Conservation (phyloP, 306 rosid genomes). For the Alnus glutinosa region DNA sequence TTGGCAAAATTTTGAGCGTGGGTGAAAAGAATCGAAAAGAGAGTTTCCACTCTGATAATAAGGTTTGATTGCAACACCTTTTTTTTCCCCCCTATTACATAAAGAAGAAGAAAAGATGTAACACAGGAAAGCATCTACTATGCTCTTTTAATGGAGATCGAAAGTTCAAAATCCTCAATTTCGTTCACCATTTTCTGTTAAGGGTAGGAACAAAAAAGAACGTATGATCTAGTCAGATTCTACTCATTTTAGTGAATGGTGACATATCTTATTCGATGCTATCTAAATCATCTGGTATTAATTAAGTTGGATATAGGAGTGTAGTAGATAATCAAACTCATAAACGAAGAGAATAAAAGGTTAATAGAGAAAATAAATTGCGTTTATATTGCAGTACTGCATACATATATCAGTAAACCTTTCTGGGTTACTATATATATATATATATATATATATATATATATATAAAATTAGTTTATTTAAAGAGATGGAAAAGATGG, state of each 20-base stretch:
- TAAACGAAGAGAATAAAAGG: neutral
- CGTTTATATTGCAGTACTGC: neutral
- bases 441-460: too few relatives aligned
- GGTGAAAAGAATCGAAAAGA: neutral
- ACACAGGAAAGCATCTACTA: neutral
- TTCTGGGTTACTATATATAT: neutral
- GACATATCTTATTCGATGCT: slow-evolving; percentile 30
- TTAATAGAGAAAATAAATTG: neutral
- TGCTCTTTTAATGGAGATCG: neutral
- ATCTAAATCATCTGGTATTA: slow-evolving; percentile 1
- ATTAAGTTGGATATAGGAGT: slow-evolving; percentile 19
- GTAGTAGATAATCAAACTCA: neutral
- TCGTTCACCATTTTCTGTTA: neutral
- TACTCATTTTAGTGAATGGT: slow-evolving; percentile 50
- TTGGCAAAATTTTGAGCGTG: slow-evolving; percentile 17
- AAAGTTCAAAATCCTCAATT: neutral
- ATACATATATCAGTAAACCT: neutral
- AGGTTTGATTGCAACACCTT: neutral
- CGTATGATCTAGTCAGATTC: slow-evolving; percentile 51
- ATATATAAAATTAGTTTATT: neutral
- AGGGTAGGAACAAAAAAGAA: neutral
- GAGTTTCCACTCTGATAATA: slow-evolving; percentile 7
- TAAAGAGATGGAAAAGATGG: slow-evolving; percentile 13
- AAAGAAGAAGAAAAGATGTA: neutral
- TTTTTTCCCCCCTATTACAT: neutral